These are phyloP conservation scores for Rozella allomycis DNA, from an alignment of 371 early-diverging fungal species.

Conservation along the genomic window DNA sequence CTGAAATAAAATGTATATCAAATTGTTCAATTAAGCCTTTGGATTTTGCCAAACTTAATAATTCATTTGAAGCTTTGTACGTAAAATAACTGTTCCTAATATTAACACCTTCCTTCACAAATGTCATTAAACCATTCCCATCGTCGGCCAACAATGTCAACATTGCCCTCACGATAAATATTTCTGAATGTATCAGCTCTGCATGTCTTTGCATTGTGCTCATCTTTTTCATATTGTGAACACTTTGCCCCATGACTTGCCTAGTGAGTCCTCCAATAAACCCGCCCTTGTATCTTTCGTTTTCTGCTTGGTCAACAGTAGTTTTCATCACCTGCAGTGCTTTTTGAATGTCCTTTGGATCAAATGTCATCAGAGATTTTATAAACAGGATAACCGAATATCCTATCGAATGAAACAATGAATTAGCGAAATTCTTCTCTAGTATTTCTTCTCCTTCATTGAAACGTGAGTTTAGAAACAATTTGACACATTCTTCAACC, in stretches of 20 bases:
- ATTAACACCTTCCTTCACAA: slow-evolving; percentile 45
- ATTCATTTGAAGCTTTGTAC: slow-evolving; percentile 11
- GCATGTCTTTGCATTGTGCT: too few species aligned
- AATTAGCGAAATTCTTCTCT: slow-evolving; percentile 13
- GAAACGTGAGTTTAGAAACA: slow-evolving; percentile 41
- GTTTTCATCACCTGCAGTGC: slow-evolving; percentile 34
- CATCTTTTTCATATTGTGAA: too few species aligned
- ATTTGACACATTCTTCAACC: slow-evolving; percentile 30
- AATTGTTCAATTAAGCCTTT: slow-evolving; percentile 14
- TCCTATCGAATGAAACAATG: slow-evolving; percentile 42
- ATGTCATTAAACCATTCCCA: slow-evolving; percentile 38
- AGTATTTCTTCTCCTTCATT: slow-evolving; percentile 34
- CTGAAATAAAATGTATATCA: slow-evolving; percentile 47
- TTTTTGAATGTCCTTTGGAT: slow-evolving; percentile 28
- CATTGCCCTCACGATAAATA: slow-evolving; percentile 38
- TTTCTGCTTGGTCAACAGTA: slow-evolving; percentile 28
- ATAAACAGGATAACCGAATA: slow-evolving; percentile 37
- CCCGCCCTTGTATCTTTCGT: too few species aligned
- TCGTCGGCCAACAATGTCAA: slow-evolving; percentile 41
- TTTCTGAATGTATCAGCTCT: slow-evolving; percentile 51
- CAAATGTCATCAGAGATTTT: slow-evolving; percentile 48
- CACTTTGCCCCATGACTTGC: too few species aligned
- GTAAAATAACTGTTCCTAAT: slow-evolving; percentile 39
- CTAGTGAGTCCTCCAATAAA: too few species aligned
- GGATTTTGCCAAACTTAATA: slow-evolving; percentile 8